A percentile compares a stretch with the other conserved stretches of the same genome.
These are phyloP conservation scores for Vaccinium vitisidaea DNA, from an alignment of 148 eudicot genomes.

Conservation along the genomic window DNA sequence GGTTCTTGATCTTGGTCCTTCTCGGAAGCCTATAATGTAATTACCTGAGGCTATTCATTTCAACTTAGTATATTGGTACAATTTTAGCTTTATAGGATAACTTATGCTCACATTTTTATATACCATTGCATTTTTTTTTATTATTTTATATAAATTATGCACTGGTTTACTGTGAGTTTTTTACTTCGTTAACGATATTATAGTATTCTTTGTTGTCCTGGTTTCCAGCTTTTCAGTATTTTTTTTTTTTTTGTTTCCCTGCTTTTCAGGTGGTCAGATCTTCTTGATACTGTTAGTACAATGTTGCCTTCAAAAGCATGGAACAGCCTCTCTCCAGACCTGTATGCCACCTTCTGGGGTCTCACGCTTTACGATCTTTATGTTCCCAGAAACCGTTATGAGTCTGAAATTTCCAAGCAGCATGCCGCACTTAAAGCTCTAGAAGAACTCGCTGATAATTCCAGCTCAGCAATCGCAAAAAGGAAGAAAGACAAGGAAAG, in stretches of 20 bases:
- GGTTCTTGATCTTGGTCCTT: constrained; percentile 68
- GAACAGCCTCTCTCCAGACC: constrained; percentile 98
- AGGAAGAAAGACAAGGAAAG: constrained; percentile 97
- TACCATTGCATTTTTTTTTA: neutral
- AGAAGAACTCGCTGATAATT: constrained; percentile 93
- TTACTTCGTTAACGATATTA: neutral
- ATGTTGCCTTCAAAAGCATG: constrained; percentile 93
- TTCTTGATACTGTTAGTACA: constrained; percentile 70
- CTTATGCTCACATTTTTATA: neutral
- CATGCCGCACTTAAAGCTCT: constrained; percentile 87
- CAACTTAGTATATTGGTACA: neutral
- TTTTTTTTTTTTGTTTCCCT: neutral
- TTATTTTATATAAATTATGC: neutral
- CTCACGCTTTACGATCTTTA: constrained; percentile 90
- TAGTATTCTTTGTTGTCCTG: neutral
- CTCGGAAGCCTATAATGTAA: constrained; percentile 59
- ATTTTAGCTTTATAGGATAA: neutral
- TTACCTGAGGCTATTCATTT: neutral
- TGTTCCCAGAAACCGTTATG: constrained; percentile 90
- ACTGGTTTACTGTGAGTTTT: neutral
- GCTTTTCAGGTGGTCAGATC: constrained; percentile 81
- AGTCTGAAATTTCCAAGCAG: constrained; percentile 88
- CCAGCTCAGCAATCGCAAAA: constrained; percentile 92
- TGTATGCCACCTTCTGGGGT: constrained; percentile 98
- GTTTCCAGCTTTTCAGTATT: neutral